Evolutionary conservation across 1,284 basidiomycete species (phyloP).

Genomic region (Tilletia caries): DNA sequence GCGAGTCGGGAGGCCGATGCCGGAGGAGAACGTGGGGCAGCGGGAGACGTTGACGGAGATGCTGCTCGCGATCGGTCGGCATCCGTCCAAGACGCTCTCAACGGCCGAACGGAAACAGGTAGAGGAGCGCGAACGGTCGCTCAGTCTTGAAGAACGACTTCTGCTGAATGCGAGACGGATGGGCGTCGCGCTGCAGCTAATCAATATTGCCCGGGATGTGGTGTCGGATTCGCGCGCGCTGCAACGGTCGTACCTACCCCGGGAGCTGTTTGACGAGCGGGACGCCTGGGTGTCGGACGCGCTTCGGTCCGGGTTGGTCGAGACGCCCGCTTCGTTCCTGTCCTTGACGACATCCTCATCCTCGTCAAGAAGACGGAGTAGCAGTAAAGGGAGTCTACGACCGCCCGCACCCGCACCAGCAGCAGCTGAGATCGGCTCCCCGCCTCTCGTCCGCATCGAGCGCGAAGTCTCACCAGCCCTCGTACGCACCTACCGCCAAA

Average conservation of each 20-base stretch:
- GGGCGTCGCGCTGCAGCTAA: conserved; percentile 46
- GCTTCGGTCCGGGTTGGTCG: conserved; percentile 6
- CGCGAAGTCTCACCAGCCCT: conserved; percentile 18
- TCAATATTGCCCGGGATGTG: conserved; percentile 46
- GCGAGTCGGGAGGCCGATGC: conserved; percentile 25
- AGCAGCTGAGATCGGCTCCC: background rate
- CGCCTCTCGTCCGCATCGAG: background rate
- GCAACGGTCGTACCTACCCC: conserved; percentile 38
- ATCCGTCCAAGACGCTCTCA: background rate
- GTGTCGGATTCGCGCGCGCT: conserved; percentile 35
- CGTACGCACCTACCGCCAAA: conserved; percentile 27
- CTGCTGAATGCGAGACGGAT: conserved; percentile 39
- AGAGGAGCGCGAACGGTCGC: background rate
- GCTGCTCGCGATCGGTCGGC: conserved; percentile 3
- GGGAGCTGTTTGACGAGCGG: conserved; percentile 22
- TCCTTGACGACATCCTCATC: conserved; percentile 20
- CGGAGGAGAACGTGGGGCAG: background rate
- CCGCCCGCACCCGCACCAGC: background rate
- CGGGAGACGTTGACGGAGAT: conserved; percentile 2
- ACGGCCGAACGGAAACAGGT: background rate
- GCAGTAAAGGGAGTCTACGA: background rate
- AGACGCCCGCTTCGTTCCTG: background rate
- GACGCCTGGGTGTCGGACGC: conserved; percentile 14
- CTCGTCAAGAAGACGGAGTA: background rate
- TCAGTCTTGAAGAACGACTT: conserved; percentile 17